Base-by-base conservation (phyloP, 225 moss, liverwort and hornwort genomes). In the Ulota crispa region DNA sequence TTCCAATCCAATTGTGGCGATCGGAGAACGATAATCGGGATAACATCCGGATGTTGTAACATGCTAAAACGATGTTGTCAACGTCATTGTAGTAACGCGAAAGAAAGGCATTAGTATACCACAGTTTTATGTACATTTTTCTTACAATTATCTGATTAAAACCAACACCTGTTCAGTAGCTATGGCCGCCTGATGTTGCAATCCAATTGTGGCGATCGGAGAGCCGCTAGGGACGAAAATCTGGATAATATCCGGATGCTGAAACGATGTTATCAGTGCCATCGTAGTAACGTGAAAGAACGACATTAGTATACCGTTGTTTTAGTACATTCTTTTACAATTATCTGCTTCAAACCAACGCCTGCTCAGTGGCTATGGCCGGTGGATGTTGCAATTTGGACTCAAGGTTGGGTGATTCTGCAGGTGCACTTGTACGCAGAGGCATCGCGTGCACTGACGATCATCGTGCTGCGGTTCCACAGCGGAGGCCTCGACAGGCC, bases 401-500 rank as follows among this genome's bases (percentile, higher is more conserved):
- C 64, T 36, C 34, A 34, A 18, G 3, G 9, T 9, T 64, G n/a
- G 9, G 16, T 32, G 62, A 10, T 16, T 26, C 6, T 13, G 85
- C 85, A 91, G 91, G 79, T 99, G 15, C 99, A 93, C 76, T 78
- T 96, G 60, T 94, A 94, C 79, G 43, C 82, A 1, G 89, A 92
- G 63, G 61, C 64, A 8, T 80, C 90, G 19, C 82, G 70, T 2
- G 42, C 75, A 1, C 86, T 86, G 71, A 89, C 92, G 7, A 80
- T 99, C 50, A 82, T 99, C 2, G 82, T 86, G 8, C 70, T 96
- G 72, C 89, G 92, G 23, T 85, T 99, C 32, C 90, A 93, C 72
- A 92, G 94, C 76, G 94, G 93, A 1, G 92, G 90, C 21, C 80
- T 92, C 1, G 99, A 99, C 80, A 86, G 96, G 52, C 77, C 90